Evolutionary conservation across 2,329 filamentous ascomycete species (phyloP).

Genomic region (Aciculosporium take): DNA sequence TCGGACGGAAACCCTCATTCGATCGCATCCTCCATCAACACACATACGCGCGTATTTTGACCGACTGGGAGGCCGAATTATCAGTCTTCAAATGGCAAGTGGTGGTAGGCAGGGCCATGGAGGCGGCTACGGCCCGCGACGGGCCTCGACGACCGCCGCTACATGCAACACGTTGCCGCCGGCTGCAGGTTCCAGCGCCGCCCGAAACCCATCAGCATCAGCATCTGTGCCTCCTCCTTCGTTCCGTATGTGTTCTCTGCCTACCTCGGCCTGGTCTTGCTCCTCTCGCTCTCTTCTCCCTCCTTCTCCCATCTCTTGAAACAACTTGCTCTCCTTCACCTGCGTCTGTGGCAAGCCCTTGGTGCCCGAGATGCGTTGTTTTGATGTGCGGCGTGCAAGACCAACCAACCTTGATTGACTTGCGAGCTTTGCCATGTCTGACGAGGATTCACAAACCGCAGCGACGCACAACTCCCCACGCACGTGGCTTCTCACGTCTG

Average conservation of each 20-base stretch:
- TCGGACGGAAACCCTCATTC: too few relatives aligned
- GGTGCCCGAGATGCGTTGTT: too few relatives aligned
- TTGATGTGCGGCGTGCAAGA: too few relatives aligned
- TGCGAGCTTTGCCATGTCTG: slow-evolving; percentile 14
- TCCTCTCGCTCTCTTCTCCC: slow-evolving; percentile 3
- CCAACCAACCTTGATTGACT: too few relatives aligned
- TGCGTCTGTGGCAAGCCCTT: too few relatives aligned
- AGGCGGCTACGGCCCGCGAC: neutral
- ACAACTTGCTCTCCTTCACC: too few relatives aligned
- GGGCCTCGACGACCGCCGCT: neutral
- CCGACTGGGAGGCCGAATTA: too few relatives aligned
- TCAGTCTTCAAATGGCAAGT: too few relatives aligned
- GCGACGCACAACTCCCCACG: slow-evolving; percentile 61
- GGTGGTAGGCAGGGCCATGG: neutral
- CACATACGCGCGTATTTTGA: too few relatives aligned
- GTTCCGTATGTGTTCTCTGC: slow-evolving; percentile 31
- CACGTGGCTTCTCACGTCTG: slow-evolving; percentile 85
- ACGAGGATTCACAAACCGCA: slow-evolving; percentile 21
- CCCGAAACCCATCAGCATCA: slow-evolving; percentile 1
- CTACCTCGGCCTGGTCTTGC: neutral
- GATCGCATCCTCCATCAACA: too few relatives aligned
- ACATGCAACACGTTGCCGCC: neutral
- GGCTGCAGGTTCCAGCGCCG: slow-evolving; percentile 3
- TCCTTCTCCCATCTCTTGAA: too few relatives aligned
- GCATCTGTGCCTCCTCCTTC: slow-evolving; percentile 32